Percentiles rank a stretch among this genome's conserved stretches.
Conservation (phyloP, 73 alveolate species). For the Symbiodinium pilosum region DNA sequence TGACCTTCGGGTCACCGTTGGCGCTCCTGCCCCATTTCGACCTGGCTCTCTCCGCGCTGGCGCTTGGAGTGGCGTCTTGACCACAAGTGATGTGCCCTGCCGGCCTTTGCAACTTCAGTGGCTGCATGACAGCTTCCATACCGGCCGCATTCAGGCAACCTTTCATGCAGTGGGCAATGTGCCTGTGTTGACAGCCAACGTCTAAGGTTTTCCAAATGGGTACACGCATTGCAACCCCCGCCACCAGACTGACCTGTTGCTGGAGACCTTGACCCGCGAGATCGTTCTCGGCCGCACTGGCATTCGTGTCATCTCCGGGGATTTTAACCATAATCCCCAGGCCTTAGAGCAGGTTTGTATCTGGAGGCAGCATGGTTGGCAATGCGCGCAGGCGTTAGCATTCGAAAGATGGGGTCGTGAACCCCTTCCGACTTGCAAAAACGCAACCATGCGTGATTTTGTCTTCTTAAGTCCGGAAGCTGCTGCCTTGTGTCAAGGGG, state of each 20-base stretch:
- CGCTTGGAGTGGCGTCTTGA: background rate
- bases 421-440: background rate
- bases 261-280: background rate
- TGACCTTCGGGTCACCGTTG: background rate
- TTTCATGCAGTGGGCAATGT: too few species aligned
- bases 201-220: background rate
- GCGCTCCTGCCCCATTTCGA: background rate
- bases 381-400: background rate
- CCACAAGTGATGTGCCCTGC: background rate
- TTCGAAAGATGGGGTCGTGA: background rate
- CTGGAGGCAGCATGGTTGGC: background rate
- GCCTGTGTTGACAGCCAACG: background rate
- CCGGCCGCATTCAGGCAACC: background rate
- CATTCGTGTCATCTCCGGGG: background rate
- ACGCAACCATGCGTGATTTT: background rate
- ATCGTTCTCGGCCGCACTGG: background rate
- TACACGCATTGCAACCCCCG: background rate
- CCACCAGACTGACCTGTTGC: background rate
- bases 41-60: background rate
- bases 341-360: background rate
- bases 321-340: background rate
- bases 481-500: background rate
- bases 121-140: background rate
- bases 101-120: background rate
- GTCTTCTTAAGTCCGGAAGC: background rate